Percentiles rank a stretch among this genome's conserved stretches.
Evolutionary conservation across 1,284 basidiomycete species (phyloP).

Genomic region (Papiliotrema fonsecae): DNA sequence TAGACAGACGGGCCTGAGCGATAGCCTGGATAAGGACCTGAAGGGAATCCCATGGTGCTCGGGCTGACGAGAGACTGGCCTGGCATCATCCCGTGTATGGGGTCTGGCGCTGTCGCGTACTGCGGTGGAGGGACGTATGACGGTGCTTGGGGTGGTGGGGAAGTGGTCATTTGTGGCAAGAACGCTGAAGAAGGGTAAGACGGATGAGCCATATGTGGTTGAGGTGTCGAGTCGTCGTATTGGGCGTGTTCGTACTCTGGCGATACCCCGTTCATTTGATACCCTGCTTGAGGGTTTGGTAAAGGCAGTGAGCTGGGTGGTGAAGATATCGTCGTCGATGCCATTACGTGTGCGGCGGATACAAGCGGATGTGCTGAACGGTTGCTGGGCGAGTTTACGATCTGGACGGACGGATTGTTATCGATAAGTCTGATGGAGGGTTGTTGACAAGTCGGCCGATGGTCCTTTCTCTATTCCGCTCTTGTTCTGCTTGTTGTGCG

Average conservation of each 20-base stretch:
- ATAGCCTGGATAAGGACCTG: background rate
- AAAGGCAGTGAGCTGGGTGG: no score
- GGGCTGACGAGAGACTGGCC: background rate
- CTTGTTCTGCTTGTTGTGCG: no score
- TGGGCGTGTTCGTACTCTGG: no score
- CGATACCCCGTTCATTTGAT: no score
- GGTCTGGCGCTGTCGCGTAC: slow-evolving; percentile 44
- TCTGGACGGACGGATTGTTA: background rate
- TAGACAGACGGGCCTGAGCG: background rate
- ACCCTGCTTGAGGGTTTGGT: no score
- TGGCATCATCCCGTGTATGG: slow-evolving; percentile 26
- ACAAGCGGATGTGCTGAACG: no score
- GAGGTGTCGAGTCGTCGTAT: background rate
- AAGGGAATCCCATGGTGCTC: background rate
- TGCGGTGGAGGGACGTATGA: slow-evolving; percentile 43
- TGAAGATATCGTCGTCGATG: no score
- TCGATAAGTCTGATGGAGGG: background rate
- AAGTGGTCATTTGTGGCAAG: slow-evolving; percentile 39
- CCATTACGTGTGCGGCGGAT: no score
- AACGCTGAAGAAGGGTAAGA: slow-evolving; percentile 10
- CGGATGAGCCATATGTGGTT: background rate
- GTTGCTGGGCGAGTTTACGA: no score
- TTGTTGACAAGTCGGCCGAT: background rate
- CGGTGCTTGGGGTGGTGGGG: slow-evolving; percentile 38
- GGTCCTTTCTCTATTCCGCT: no score